Evolutionary conservation across 495 filamentous ascomycete species (phyloP).

Genomic region (Corynascus novoguineensis): DNA sequence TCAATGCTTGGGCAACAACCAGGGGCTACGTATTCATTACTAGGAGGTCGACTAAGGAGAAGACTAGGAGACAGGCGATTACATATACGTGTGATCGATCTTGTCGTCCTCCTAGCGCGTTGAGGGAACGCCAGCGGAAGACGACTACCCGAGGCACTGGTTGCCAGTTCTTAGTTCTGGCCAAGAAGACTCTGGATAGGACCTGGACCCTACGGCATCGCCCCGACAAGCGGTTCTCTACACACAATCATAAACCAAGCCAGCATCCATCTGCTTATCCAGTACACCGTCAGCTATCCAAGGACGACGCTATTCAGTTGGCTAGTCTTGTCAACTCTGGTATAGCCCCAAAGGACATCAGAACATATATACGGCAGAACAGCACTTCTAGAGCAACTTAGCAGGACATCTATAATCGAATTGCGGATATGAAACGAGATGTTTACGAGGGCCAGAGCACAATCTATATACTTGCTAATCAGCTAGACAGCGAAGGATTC

Average conservation of each 20-base stretch:
- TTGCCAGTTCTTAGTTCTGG: neutral
- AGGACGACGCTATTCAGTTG: neutral
- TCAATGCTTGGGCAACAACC: too few relatives aligned
- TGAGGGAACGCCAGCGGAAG: too few relatives aligned
- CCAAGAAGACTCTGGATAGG: neutral
- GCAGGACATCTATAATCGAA: slow-evolving; percentile 2
- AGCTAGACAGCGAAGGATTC: neutral
- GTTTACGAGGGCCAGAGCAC: neutral
- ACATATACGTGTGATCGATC: too few relatives aligned
- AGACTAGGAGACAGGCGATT: too few relatives aligned
- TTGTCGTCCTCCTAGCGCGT: too few relatives aligned
- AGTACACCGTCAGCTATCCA: neutral
- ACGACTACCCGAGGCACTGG: neutral
- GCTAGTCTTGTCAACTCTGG: neutral
- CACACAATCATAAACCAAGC: neutral
- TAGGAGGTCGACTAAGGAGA: too few relatives aligned
- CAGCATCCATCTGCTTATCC: neutral
- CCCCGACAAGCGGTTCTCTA: neutral
- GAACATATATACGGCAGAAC: neutral
- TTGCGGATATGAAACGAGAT: neutral
- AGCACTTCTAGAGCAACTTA: neutral
- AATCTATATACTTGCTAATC: neutral
- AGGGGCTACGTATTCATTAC: too few relatives aligned
- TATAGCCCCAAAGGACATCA: neutral
- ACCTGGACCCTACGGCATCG: neutral